A percentile compares a stretch with the other conserved stretches of the same genome.
These are phyloP conservation scores for Boletus barrowsii DNA, from an alignment of 768 basidiomycete species.

Conservation along the genomic window DNA sequence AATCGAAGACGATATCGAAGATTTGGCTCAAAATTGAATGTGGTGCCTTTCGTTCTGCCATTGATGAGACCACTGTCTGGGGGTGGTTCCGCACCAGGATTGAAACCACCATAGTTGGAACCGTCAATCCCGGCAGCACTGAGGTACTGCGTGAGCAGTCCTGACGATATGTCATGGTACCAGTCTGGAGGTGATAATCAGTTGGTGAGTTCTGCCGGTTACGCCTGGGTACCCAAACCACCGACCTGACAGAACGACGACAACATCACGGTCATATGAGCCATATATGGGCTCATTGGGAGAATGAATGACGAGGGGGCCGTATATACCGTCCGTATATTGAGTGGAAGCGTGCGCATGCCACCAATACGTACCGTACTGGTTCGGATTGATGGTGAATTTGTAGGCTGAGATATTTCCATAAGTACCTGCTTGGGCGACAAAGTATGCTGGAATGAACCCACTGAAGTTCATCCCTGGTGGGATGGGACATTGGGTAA, in stretches of 20 bases:
- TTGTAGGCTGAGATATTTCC: slow-evolving; percentile 24
- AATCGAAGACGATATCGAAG: slow-evolving; percentile 45
- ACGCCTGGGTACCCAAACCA: slow-evolving; percentile 5
- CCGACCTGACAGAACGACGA: slow-evolving; percentile 36
- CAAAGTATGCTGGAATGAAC: neutral
- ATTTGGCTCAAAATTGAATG: slow-evolving; percentile 34
- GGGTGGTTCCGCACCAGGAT: slow-evolving; percentile 35
- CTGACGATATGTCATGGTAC: slow-evolving; percentile 32
- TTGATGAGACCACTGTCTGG: slow-evolving; percentile 38
- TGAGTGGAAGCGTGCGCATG: slow-evolving; percentile 39
- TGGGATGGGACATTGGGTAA: slow-evolving; percentile 55
- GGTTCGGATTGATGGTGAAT: slow-evolving; percentile 40
- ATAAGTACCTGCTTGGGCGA: neutral
- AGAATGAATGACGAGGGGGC: slow-evolving; percentile 46
- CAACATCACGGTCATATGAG: slow-evolving; percentile 39
- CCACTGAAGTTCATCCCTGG: slow-evolving; percentile 42
- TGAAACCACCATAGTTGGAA: slow-evolving; percentile 29
- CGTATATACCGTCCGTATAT: slow-evolving; percentile 50
- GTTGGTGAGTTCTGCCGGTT: neutral
- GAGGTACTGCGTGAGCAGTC: slow-evolving; percentile 31
- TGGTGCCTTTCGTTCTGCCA: slow-evolving; percentile 24
- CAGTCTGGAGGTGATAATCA: slow-evolving; percentile 23
- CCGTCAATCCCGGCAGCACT: slow-evolving; percentile 24
- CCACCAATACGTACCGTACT: slow-evolving; percentile 49
- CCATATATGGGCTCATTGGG: slow-evolving; percentile 31